Evolutionary conservation across 495 filamentous ascomycete species (phyloP).

Genomic region (Poronia punctata): DNA sequence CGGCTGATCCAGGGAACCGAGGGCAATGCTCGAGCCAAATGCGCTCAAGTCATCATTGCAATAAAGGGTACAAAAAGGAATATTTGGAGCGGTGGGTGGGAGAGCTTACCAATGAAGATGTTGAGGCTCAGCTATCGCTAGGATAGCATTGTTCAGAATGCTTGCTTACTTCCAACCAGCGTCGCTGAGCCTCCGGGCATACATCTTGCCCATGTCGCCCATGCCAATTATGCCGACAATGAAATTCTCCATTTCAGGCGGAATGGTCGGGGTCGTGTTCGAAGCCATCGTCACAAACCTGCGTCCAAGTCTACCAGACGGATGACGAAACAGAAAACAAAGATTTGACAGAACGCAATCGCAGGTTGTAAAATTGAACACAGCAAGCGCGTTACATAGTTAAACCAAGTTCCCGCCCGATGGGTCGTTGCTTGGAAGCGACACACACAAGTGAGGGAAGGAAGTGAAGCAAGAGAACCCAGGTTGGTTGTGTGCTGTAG

Average conservation of each 20-base stretch:
- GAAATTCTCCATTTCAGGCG: slow-evolving; percentile 51
- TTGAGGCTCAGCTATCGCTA: slow-evolving; percentile 14
- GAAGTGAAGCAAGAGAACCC: too few relatives aligned
- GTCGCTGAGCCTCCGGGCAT: slow-evolving; percentile 74
- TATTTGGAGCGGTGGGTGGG: too few relatives aligned
- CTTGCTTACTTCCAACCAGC: slow-evolving; percentile 88
- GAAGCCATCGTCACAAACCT: slow-evolving; percentile 16
- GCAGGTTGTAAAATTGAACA: not conserved
- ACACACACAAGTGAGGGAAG: too few relatives aligned
- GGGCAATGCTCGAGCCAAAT: slow-evolving; percentile 98
- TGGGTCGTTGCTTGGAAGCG: too few relatives aligned
- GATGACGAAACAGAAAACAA: not conserved
- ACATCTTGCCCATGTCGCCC: slow-evolving; percentile 99
- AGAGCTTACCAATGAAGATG: slow-evolving; percentile 17
- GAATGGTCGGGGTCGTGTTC: slow-evolving; percentile 10
- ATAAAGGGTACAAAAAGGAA: slow-evolving; percentile 18
- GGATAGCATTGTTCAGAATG: slow-evolving; percentile 2
- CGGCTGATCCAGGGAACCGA: slow-evolving; percentile 30
- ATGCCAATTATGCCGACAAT: slow-evolving; percentile 92
- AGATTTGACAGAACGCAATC: not conserved
- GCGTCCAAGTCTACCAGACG: too few relatives aligned
- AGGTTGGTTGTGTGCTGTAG: slow-evolving; percentile 1
- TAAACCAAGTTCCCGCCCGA: not conserved
- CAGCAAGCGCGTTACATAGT: slow-evolving; percentile 2
- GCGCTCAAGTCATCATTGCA: slow-evolving; percentile 97